Evolutionary conservation across 2,329 filamentous ascomycete species (phyloP), one percentile per base, ranked within the genome.

Genomic region (Biscogniauxia sp.): DNA sequence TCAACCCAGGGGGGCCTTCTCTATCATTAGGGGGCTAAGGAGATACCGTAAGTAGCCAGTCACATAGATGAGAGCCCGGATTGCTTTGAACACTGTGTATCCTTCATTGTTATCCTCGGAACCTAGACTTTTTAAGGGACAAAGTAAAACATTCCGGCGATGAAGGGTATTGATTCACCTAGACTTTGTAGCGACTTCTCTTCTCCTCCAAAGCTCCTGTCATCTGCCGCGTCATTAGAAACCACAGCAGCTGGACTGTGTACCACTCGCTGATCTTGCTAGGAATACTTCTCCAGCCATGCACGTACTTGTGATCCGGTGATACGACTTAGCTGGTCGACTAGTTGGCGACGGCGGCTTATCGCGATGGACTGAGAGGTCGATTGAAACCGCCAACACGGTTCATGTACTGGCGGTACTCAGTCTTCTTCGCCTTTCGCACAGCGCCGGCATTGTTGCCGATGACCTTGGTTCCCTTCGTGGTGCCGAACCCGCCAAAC

Each of bases 391-490:
- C 91, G 59, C 91, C 91, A 56, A 87, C 81, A 59, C 91, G 84
- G 72, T 95, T 95, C 87, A 99, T 99, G 77, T 99, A 99, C 84
- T 99, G 95, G 68, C 95, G 84, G 73, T 97, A 98, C 80, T 96
- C 86, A 15, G 89, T 91, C 85, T 92, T 93, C 86, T 97, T 97
- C 78, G 95, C 92, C 82, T 95, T 97, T 67, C 89, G 82, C 56
- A 97, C 87, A 0, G 82, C 92, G 58, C 91, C 93, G 51, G 89
- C 86, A 72, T 93, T 87, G 73, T 99, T 99, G 1, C 95, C 95
- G 0, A 85, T 83, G 1, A 99, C 88, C 73, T 97, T 96, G 58
- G 90, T 92, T 62, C 91, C 87, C 77, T 98, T 96, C 20, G 95
- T 98, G 23, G 87, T 88, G 60, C 88, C 88, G 77, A 98, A 99